Base-by-base conservation (phyloP, 768 basidiomycete species). In the Suillus americanus region DNA sequence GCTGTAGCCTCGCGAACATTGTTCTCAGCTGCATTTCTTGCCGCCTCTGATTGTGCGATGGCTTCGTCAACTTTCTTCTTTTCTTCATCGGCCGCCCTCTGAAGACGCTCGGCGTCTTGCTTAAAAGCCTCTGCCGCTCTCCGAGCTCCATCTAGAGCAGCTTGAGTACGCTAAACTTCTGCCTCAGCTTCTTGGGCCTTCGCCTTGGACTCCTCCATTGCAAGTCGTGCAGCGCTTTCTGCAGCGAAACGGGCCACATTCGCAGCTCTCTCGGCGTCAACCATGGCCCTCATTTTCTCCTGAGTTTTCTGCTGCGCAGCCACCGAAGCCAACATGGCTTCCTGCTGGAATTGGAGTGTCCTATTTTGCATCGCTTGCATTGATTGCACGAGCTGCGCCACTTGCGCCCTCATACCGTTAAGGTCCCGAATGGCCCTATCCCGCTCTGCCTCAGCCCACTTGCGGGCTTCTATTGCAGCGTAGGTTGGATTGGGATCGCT, bases 81-180 rank as follows among this genome's bases (percentile, higher is more conserved):
- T 28, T 66, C 65, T 43, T 66, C 65, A 23, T 40, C 56, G 10
- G 57, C 57, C 4, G 25, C 43, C n/a, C 43, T 46, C 50, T 59
- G 55, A 16, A 54, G 38, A 38, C 45, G 45, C n/a, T 60, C 50
- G 7, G 56, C 62, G 10, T 64, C 51, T 43, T n/a, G 33, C 28
- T 48, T 51, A 43, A 13, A 45, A 43, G 16, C 38, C 4, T 43
- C 63, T 14, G 35, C 51, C 9, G 40, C 50, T n/a, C 37, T 53
- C 38, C n/a, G 41, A 48, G 37, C 35, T 18, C 5, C 18, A n/a
- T 20, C 45, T 9, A 62, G 20, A 33, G 62, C 54, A 25, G 45
- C 33, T 46, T 33, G 28, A 18, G 53, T 33, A 20, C 61, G 45
- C 33, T 53, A 38, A n/a, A 13, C 51, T 46, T 50, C 61, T 4